Base-by-base conservation (phyloP, 345 rosid genomes). In the Dipteronia sinensis region DNA sequence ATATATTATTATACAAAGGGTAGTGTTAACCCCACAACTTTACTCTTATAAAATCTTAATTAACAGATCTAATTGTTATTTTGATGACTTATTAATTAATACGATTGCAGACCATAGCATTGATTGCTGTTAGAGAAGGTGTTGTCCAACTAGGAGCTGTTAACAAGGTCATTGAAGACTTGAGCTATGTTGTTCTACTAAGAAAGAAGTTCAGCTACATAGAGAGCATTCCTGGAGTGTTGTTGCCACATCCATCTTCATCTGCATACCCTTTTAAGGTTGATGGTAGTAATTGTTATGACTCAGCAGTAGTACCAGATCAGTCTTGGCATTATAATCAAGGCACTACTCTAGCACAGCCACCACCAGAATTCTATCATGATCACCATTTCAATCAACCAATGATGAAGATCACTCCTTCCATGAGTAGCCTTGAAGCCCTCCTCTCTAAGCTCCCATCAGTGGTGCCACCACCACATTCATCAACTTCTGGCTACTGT, bases 361-460 rank as follows among this genome's bases (percentile, higher is more conserved):
- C 94, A 7, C 88, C 82, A 17, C 12, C 82, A 2, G 91, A 84
- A 46, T 79, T 77, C 72, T 84, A 87, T 9, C 88, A 34, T 4
- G 38, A 34, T 34, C 38, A 34, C 62, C 83, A 80, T 49, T 82
- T 81, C 77, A 86, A 87, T 66, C 89, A 85, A 56, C 77, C 80
- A 11, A 86, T 87, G 84, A 89, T 87, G 84, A 89, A 90, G 86
- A 83, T 95, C 75, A 88, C 92, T 0, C 98, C 99, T 31, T 92
- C 99, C 27, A 95, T 95, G 99, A 91, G 93, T 83, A 95, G 99
- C 87, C 96, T 95, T 9, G 98, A 93, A 81, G 98, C 97, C 23
- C 90, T 95, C 67, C 98, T 95, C 71, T 95, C 97, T 1, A 93
- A 95, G 88, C 95, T 95, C 62, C 99, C 99, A 1, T 93, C 99